Evolutionary conservation across 306 rosid species (phyloP).

Genomic region (Cicer yamashitae): DNA sequence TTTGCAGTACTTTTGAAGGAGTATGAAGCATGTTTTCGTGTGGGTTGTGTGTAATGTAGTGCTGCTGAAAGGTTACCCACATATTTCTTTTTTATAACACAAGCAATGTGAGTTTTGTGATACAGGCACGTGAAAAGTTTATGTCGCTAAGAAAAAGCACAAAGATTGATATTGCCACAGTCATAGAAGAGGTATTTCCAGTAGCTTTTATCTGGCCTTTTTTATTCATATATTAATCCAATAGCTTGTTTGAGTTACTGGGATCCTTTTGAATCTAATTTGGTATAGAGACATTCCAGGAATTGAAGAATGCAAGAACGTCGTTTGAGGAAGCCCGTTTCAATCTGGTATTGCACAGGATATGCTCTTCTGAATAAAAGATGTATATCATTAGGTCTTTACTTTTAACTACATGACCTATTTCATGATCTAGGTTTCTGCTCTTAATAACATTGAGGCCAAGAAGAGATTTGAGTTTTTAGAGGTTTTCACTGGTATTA

Average conservation of each 20-base stretch:
- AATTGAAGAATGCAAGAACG: constrained; percentile 67
- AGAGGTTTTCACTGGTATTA: constrained; percentile 72
- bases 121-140: constrained; percentile 87
- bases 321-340: constrained; percentile 85
- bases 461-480: constrained; percentile 75
- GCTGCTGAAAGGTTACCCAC: constrained; percentile 33
- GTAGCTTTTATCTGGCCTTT: constrained; percentile 31
- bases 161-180: constrained; percentile 65
- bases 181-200: constrained; percentile 69
- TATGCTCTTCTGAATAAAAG: constrained; percentile 31
- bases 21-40: constrained; percentile 22
- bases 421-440: constrained; percentile 56
- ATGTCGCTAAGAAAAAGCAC: constrained; percentile 80
- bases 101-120: constrained; percentile 46
- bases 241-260: constrained; percentile 49
- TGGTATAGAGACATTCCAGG: constrained; percentile 81
- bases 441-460: constrained; percentile 70
- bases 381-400: constrained; percentile 36
- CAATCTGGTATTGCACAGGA: constrained; percentile 65
- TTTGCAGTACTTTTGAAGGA: constrained; percentile 27
- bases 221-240: constrained; percentile 32
- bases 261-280: constrained; percentile 64
- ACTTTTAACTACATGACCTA: constrained; percentile 34
- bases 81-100: constrained; percentile 27
- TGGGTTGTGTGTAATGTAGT: constrained; percentile 2